phyloP scores from a whole-genome alignment of 106 monocot species.

The Amphibolis antarctica region DNA sequence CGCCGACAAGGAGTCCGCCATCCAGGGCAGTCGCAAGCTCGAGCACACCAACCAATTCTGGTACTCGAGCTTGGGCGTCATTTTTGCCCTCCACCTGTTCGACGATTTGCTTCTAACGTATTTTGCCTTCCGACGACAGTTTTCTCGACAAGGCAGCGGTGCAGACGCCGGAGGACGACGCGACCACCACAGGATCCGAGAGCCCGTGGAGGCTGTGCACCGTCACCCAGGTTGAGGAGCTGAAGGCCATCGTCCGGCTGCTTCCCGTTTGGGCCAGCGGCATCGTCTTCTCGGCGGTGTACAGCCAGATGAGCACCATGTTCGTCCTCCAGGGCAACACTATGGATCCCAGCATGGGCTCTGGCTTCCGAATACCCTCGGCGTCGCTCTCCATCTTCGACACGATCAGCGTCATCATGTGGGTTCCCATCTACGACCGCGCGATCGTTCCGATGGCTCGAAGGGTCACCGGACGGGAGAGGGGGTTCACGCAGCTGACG shows the following conservation, averaged over 20 bases:
- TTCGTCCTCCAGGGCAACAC: conserved; percentile 85
- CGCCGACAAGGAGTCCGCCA: conserved; percentile 37
- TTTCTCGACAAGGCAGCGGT: conserved; percentile 69
- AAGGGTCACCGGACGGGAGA: conserved; percentile 11
- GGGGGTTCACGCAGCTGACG: conserved; percentile 65
- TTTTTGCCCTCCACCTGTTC: neutral
- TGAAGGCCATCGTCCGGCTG: conserved; percentile 60
- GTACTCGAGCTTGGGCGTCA: neutral
- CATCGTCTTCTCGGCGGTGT: conserved; percentile 80
- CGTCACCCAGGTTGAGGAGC: conserved; percentile 79
- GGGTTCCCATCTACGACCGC: conserved; percentile 51
- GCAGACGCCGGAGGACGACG: conserved; percentile 2
- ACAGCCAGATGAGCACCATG: conserved; percentile 92
- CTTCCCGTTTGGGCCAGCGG: conserved; percentile 94
- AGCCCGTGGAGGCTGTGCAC: conserved; percentile 82
- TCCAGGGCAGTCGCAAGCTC: conserved; percentile 51
- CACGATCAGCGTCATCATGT: conserved; percentile 50
- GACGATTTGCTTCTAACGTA: too few relatives aligned
- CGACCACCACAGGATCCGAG: neutral
- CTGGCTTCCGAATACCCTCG: conserved; percentile 53
- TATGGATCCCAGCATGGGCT: conserved; percentile 30
- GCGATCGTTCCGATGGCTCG: conserved; percentile 29
- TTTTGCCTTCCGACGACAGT: conserved; percentile 14
- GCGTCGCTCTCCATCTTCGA: conserved; percentile 92
- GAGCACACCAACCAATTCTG: conserved; percentile 32